These are phyloP conservation scores for Talaromyces trachyspermus DNA, from an alignment of 495 filamentous ascomycete species.

Conservation along the genomic window DNA sequence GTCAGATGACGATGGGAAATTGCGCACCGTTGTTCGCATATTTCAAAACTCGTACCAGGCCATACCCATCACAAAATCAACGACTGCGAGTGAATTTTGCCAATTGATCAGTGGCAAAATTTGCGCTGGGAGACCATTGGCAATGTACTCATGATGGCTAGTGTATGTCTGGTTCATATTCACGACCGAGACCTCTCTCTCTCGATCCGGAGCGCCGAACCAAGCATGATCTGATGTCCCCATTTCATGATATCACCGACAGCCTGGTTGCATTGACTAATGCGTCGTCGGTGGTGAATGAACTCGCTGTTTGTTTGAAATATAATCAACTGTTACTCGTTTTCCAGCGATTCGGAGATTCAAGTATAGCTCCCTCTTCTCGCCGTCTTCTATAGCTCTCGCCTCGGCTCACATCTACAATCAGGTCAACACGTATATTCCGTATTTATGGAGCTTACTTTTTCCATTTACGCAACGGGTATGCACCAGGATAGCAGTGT, in stretches of 20 bases:
- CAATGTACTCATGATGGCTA: conserved; percentile 30
- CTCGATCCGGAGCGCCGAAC: conserved; percentile 7
- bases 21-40: conserved; percentile 9
- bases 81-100: conserved; percentile 10
- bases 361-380: conserved; percentile 2
- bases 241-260: conserved; percentile 19
- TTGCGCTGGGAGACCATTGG: conserved; percentile 46
- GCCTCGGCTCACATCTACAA: background rate
- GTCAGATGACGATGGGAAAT: background rate
- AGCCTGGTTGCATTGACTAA: conserved; percentile 25
- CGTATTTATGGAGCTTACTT: conserved; percentile 9
- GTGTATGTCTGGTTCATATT: conserved; percentile 18
- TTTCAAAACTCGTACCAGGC: conserved; percentile 10
- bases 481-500: conserved; percentile 11
- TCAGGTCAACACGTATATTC: conserved; percentile 32
- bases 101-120: conserved; percentile 31
- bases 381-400: background rate
- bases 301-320: conserved; percentile 24
- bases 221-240: conserved; percentile 11
- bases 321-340: conserved; percentile 7
- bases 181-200: background rate
- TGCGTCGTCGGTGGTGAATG: conserved; percentile 25
- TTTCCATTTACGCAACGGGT: conserved; percentile 7
- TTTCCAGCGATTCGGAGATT: conserved; percentile 6
- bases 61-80: background rate